phyloP scores from a whole-genome alignment of 805 yeast genomes.

The Yarrowia osloensis region DNA sequence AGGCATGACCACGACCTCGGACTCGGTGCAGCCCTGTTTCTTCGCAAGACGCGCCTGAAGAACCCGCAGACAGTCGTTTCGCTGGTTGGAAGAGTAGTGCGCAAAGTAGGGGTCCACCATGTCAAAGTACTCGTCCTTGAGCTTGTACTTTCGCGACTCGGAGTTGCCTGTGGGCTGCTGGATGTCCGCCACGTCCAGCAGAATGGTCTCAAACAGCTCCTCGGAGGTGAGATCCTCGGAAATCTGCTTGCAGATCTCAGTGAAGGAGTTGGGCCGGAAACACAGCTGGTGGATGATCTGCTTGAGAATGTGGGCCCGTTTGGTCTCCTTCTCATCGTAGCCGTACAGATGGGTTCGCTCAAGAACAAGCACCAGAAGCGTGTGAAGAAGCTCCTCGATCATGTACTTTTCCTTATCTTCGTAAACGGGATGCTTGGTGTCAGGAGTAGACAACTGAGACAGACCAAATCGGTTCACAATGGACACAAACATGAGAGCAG shows the following conservation, averaged over 20 bases:
- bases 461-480: conserved; percentile 58
- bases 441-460: conserved; percentile 51
- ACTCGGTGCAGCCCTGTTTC: conserved; percentile 44
- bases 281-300: conserved; percentile 86
- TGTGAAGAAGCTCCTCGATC: conserved; percentile 76
- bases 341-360: conserved; percentile 65
- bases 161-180: conserved; percentile 60
- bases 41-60: conserved; percentile 55
- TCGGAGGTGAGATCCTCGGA: conserved; percentile 78
- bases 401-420: conserved; percentile 55
- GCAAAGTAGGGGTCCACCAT: conserved; percentile 80
- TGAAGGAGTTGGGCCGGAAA: conserved; percentile 69
- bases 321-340: conserved; percentile 50
- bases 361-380: conserved; percentile 64
- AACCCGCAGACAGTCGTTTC: conserved; percentile 78
- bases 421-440: conserved; percentile 44
- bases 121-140: conserved; percentile 57
- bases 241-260: conserved; percentile 64
- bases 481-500: conserved; percentile 58
- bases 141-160: conserved; percentile 64
- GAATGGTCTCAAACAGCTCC: conserved; percentile 66
- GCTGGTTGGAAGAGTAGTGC: conserved; percentile 71
- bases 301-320: conserved; percentile 54
- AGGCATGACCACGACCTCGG: conserved; percentile 63
- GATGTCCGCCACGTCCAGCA: conserved; percentile 59